Conservation (phyloP, 345 rosid species). For the Draba incana region DNA sequence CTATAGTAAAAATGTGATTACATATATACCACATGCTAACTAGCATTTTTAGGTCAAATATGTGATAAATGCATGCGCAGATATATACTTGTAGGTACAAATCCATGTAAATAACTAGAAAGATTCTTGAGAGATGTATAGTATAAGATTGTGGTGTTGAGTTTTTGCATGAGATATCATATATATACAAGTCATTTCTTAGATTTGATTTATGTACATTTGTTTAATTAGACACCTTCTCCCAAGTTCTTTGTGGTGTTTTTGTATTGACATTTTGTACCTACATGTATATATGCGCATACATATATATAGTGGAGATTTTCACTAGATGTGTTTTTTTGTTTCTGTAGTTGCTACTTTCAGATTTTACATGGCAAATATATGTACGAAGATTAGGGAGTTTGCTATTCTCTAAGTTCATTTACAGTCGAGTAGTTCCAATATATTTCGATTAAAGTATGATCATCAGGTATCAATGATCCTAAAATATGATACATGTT, state of each 20-base stretch:
- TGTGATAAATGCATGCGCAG: background rate
- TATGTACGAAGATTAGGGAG: background rate
- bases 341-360: background rate
- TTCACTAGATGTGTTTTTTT: conserved; percentile 1
- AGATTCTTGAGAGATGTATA: background rate
- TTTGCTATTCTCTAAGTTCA: background rate
- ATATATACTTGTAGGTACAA: background rate
- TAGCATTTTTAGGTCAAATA: conserved; percentile 11
- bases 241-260: too few species aligned
- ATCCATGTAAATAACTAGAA: background rate
- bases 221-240: too few species aligned
- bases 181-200: background rate
- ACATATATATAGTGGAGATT: background rate
- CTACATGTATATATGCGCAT: background rate
- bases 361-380: background rate
- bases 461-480: conserved; percentile 14
- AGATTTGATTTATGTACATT: background rate
- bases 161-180: background rate
- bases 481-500: background rate
- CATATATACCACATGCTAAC: background rate
- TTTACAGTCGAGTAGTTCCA: too few species aligned
- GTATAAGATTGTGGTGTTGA: background rate
- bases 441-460: background rate
- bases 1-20: background rate
- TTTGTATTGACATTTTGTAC: background rate